These are phyloP conservation scores for Dovyalis caffra DNA, from an alignment of 345 rosid genomes.

Conservation along the genomic window DNA sequence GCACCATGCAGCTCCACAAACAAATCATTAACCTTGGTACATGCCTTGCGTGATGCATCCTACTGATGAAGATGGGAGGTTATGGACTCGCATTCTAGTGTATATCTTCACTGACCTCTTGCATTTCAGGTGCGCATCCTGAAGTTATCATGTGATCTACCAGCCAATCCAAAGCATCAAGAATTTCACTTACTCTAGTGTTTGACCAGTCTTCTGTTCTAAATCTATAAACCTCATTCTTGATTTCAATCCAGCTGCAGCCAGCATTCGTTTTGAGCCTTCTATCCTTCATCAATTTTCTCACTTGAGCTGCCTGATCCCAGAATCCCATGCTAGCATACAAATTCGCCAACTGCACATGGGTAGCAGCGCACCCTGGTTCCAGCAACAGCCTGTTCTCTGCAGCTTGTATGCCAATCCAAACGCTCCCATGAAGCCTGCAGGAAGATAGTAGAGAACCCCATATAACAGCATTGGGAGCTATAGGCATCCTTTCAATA, in stretches of 20 bases:
- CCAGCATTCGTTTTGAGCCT: conserved; percentile 68
- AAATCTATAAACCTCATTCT: conserved; percentile 57
- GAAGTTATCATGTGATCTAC: conserved; percentile 49
- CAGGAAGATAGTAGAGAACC: conserved; percentile 83
- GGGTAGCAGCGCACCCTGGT: conserved; percentile 76
- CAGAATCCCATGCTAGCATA: conserved; percentile 67
- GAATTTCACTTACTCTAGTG: conserved; percentile 36
- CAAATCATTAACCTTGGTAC: not conserved
- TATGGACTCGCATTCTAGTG: not conserved
- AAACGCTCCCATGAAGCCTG: conserved; percentile 62
- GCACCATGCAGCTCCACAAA: not conserved
- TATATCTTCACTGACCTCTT: conserved; percentile 8
- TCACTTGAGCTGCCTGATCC: conserved; percentile 67
- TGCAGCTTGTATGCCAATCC: conserved; percentile 83
- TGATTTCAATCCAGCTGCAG: conserved; percentile 85
- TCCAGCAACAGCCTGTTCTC: conserved; percentile 66
- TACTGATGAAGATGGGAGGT: not conserved
- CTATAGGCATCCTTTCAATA: conserved; percentile 59
- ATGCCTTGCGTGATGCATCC: not conserved
- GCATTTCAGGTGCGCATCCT: conserved; percentile 26
- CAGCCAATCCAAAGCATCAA: conserved; percentile 44
- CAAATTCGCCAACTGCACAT: conserved; percentile 71
- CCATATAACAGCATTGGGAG: conserved; percentile 77
- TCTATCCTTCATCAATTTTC: conserved; percentile 81
- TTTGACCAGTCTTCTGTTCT: conserved; percentile 67